phyloP scores from a whole-genome alignment of 1,284 basidiomycete genomes.

The Cryptococcus sp. region DNA sequence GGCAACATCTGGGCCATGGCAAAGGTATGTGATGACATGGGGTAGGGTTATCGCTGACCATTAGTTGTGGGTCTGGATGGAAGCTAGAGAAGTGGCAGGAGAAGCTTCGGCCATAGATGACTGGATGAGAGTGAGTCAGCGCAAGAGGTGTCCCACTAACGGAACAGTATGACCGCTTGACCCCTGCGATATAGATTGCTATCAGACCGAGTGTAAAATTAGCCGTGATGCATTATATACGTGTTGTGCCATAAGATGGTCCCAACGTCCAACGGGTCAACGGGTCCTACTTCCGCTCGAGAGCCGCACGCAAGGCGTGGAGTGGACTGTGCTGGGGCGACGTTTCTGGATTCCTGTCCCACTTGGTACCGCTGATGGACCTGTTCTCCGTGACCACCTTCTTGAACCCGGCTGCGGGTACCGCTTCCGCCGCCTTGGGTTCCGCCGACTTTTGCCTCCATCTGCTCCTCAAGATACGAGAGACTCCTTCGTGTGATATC shows the following conservation, averaged over 20 bases:
- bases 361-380: conserved; percentile 58
- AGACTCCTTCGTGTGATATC: conserved; percentile 78
- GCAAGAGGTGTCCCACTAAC: neutral
- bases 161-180: conserved; percentile 31
- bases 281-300: too few relatives aligned
- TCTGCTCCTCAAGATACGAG: conserved; percentile 73
- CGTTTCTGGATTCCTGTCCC: conserved; percentile 46
- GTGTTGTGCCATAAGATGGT: too few relatives aligned
- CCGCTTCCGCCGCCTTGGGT: neutral
- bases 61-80: conserved; percentile 86
- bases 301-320: conserved; percentile 21
- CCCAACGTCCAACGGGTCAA: too few relatives aligned
- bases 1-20: conserved; percentile 73
- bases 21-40: conserved; percentile 58
- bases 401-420: neutral
- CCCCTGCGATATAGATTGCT: conserved; percentile 20
- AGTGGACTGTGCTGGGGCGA: conserved; percentile 25
- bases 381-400: conserved; percentile 53
- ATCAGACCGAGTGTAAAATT: neutral
- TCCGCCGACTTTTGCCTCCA: conserved; percentile 43
- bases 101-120: conserved; percentile 67
- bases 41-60: neutral
- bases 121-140: conserved; percentile 40
- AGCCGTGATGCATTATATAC: neutral
- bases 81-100: conserved; percentile 78